A percentile compares a stretch with the other conserved stretches of the same genome.
Evolutionary conservation across 83 land plant genomes (phyloP).

Genomic region (Larix sibirica): DNA sequence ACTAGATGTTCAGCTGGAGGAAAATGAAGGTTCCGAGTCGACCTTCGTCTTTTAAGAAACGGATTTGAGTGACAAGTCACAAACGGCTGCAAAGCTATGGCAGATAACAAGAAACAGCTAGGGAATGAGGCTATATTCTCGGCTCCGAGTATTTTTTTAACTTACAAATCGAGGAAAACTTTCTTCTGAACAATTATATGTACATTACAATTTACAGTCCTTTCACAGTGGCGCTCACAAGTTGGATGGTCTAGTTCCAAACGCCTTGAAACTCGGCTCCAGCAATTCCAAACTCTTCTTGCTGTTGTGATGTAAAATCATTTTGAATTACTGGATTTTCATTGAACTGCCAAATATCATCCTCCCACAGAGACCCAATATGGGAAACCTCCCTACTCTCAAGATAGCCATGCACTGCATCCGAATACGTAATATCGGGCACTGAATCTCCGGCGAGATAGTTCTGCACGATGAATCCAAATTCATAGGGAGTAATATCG

Average conservation of each 20-base stretch:
- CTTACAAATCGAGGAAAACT: too few species aligned
- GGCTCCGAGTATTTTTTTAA: too few species aligned
- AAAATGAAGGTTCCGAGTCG: too few species aligned
- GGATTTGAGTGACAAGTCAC: too few species aligned
- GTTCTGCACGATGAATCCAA: not conserved
- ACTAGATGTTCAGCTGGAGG: too few species aligned
- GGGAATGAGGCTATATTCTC: too few species aligned
- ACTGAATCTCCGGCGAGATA: not conserved
- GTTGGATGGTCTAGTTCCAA: not conserved
- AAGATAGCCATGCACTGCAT: not conserved
- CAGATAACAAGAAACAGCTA: too few species aligned
- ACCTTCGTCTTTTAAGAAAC: too few species aligned
- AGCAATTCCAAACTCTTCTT: not conserved
- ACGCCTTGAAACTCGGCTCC: not conserved
- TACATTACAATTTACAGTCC: too few species aligned
- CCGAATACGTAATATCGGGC: not conserved
- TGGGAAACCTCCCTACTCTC: not conserved
- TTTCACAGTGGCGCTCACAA: too few species aligned
- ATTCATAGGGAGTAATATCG: not conserved
- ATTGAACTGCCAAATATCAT: slow-evolving; percentile 9
- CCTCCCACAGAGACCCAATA: slow-evolving; percentile 6
- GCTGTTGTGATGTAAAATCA: not conserved
- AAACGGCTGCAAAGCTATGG: too few species aligned
- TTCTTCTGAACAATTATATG: too few species aligned
- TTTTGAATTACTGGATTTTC: not conserved